Percentiles rank a stretch among this genome's conserved stretches.
Evolutionary conservation across 176 grass and related monocot species (phyloP).

Genomic region (Oropetium thomaeum): DNA sequence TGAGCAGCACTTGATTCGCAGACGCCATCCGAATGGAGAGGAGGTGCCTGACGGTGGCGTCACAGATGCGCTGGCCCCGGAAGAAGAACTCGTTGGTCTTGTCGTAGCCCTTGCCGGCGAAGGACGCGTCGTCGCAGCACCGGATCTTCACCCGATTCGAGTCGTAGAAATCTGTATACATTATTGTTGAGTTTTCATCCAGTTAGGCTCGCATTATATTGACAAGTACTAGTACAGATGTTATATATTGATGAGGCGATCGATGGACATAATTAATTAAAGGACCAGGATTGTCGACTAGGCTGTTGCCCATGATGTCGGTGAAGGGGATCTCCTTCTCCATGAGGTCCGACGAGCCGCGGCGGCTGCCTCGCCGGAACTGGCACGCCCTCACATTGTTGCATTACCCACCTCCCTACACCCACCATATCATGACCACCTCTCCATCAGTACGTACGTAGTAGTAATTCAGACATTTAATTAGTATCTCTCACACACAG

Average conservation of each 20-base stretch:
- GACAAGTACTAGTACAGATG: not conserved
- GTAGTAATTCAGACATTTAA: no score
- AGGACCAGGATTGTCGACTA: constrained; percentile 55
- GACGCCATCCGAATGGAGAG: constrained; percentile 78
- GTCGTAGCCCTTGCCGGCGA: constrained; percentile 66
- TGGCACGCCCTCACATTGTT: constrained; percentile 51
- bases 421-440: not conserved
- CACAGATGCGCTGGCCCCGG: constrained; percentile 83
- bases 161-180: constrained; percentile 68
- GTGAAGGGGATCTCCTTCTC: constrained; percentile 50
- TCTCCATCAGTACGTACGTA: no score
- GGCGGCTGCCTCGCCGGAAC: constrained; percentile 33
- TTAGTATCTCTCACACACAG: no score
- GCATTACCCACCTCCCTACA: constrained; percentile 76
- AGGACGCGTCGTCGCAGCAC: constrained; percentile 84
- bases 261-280: not conserved
- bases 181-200: no score
- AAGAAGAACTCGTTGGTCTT: constrained; percentile 25
- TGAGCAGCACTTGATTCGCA: constrained; percentile 44
- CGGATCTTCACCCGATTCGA: constrained; percentile 83
- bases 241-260: not conserved
- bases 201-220: no score
- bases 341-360: constrained; percentile 72
- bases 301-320: constrained; percentile 60
- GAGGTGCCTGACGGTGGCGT: constrained; percentile 55